Base-by-base conservation (phyloP, 2,329 filamentous ascomycete genomes). In the Aspergillus novofumigatus region DNA sequence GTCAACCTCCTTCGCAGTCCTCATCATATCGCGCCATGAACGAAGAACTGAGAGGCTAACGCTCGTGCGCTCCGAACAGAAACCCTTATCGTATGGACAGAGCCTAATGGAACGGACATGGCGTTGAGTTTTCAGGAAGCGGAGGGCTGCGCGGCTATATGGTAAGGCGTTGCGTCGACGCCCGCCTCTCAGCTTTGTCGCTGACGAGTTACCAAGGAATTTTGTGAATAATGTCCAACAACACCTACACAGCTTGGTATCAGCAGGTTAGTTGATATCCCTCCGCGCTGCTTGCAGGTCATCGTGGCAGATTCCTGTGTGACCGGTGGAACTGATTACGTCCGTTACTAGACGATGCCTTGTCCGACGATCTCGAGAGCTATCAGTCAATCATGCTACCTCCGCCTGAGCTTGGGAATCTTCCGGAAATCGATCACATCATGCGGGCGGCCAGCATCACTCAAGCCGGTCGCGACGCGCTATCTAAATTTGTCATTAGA, bases 81-180 rank as follows among this genome's bases (percentile, higher is more conserved):
- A 74, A 99, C 94, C 3, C 84, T 99, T 59, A 97, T 99, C 61
- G 92, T 99, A 59, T 99, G 94, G 94, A 97, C 93, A 42, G 94
- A 97, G 72, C 85, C 86, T 58, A 94, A 87, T 77, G 89, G 89
- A 57, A 86, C 92, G 55, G 94, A 99, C 72, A 97, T 99, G 94
- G 94, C 94, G 47, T 83, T 99, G 62, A 97, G 92, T 72, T 99
- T 99, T 70, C 94, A 99, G 75, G 94, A 99, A 78, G 89, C 92
- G 2, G 94, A 97, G 65, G 94, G 93, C 49, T 99, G 94, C 75
- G 86, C 90, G 21, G 82, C 87, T 61, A 96, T 99, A 74, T 99
- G 94, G 94, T 95, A 77, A 66, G 65, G 20, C 38, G 26, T 50
- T 38, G 44, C 48, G 42, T 25, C 20, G 17, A 52, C 44, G 42